These are phyloP conservation scores for Claviceps quebecensis DNA, from an alignment of 2,329 filamentous ascomycete genomes.

Conservation along the genomic window DNA sequence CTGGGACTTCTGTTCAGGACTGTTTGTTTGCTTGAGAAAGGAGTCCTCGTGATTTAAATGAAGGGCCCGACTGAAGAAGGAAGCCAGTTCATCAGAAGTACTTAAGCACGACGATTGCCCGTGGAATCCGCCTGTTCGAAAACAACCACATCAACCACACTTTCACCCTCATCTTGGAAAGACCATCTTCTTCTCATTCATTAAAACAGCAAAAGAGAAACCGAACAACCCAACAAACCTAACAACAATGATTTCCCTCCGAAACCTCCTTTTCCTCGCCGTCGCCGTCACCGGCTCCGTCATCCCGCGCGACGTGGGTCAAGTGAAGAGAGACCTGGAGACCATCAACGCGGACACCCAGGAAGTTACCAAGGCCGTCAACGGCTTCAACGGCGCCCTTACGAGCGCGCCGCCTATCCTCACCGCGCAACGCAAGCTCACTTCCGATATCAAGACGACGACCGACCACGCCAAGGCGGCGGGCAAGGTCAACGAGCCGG, in stretches of 20 bases:
- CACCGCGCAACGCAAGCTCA: neutral
- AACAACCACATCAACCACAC: neutral
- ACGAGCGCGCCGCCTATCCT: neutral
- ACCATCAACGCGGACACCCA: neutral
- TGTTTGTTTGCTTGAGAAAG: neutral
- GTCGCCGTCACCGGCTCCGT: constrained; percentile 2
- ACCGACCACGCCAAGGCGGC: neutral
- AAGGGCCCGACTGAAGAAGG: neutral
- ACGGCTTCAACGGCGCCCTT: neutral
- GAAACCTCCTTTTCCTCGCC: constrained; percentile 3
- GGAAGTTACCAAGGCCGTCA: neutral
- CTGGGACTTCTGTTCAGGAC: neutral
- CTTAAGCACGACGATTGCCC: neutral
- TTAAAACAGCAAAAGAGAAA: neutral
- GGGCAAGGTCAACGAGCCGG: neutral
- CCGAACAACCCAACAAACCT: neutral
- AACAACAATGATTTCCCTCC: constrained; percentile 1
- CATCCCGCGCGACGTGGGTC: neutral
- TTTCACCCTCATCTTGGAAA: neutral
- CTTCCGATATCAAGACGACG: neutral
- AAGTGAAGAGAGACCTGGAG: neutral
- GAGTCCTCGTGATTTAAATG: neutral
- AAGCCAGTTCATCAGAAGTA: neutral
- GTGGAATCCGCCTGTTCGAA: neutral
- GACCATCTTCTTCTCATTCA: neutral